Evolutionary conservation across 176 grass and related monocot species (phyloP).

Genomic region (Rhipidocladum racemiflorum): DNA sequence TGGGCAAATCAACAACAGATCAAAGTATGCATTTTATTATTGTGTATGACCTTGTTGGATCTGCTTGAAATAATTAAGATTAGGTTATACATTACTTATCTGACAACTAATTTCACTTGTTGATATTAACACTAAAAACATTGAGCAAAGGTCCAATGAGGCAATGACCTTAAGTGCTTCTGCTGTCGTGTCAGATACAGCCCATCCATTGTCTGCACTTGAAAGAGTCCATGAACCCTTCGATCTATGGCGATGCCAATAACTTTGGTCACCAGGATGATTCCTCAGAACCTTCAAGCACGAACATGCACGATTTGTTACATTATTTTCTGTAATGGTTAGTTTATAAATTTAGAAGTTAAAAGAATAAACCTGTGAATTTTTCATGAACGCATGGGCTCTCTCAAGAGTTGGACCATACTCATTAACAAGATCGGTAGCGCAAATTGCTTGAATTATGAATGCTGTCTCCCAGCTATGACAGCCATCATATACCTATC

Average conservation of each 20-base stretch:
- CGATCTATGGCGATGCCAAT: conserved; percentile 50
- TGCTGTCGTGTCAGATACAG: conserved; percentile 51
- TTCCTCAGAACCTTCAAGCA: conserved; percentile 44
- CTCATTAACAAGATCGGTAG: conserved; percentile 58
- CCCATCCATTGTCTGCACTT: conserved; percentile 58
- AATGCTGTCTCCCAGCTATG: conserved; percentile 81
- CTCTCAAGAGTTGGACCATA: conserved; percentile 45
- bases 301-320: background rate
- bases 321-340: background rate
- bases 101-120: background rate
- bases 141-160: background rate
- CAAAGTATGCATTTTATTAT: background rate
- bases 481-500: conserved; percentile 69
- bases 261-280: conserved; percentile 52
- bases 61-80: background rate
- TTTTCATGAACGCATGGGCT: conserved; percentile 58
- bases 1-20: background rate
- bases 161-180: conserved; percentile 51
- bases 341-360: background rate
- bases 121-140: background rate
- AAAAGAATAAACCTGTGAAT: conserved; percentile 39
- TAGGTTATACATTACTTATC: background rate
- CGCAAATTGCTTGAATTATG: conserved; percentile 65
- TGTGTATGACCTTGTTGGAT: background rate
- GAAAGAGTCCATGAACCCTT: conserved; percentile 69